phyloP scores from a whole-genome alignment of 768 basidiomycete species.

The Mycena galopus region DNA sequence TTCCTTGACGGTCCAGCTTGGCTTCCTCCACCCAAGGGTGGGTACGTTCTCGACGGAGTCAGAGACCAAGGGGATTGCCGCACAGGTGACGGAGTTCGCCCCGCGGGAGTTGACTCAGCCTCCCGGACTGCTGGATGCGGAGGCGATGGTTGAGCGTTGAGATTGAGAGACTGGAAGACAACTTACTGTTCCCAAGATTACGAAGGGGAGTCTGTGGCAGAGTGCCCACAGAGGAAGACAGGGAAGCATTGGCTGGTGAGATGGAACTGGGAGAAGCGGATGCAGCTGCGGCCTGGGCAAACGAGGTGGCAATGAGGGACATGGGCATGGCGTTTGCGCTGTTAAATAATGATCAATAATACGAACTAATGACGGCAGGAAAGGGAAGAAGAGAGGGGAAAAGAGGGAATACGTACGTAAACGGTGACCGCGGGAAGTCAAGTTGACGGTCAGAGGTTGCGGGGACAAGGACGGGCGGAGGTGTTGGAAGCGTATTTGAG shows the following conservation, averaged over 20 bases:
- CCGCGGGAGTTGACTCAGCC: conserved; percentile 1
- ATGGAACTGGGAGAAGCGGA: conserved; percentile 6
- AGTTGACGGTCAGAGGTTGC: too few species aligned
- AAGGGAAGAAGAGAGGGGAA: neutral
- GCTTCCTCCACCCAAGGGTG: conserved; percentile 16
- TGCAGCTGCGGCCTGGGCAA: conserved; percentile 3
- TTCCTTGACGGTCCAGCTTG: conserved; percentile 8
- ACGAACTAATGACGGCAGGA: conserved; percentile 6
- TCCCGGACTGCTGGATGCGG: conserved; percentile 8
- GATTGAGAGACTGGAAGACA: neutral
- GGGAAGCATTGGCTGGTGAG: conserved; percentile 5
- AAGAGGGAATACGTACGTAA: conserved; percentile 17
- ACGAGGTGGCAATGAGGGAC: conserved; percentile 2
- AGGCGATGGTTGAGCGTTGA: conserved; percentile 1
- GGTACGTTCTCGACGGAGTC: conserved; percentile 10
- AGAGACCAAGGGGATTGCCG: conserved; percentile 3
- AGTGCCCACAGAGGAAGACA: neutral
- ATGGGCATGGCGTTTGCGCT: conserved; percentile 5
- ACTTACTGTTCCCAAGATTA: neutral
- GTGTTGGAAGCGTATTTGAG: conserved; percentile 5
- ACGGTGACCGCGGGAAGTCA: too few species aligned
- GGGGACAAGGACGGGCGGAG: conserved; percentile 14
- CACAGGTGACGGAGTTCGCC: conserved; percentile 12
- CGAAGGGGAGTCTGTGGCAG: neutral
- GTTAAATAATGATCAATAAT: conserved; percentile 7